Evolutionary conservation across 805 yeast species (phyloP).

Genomic region (Starmerella geochares): DNA sequence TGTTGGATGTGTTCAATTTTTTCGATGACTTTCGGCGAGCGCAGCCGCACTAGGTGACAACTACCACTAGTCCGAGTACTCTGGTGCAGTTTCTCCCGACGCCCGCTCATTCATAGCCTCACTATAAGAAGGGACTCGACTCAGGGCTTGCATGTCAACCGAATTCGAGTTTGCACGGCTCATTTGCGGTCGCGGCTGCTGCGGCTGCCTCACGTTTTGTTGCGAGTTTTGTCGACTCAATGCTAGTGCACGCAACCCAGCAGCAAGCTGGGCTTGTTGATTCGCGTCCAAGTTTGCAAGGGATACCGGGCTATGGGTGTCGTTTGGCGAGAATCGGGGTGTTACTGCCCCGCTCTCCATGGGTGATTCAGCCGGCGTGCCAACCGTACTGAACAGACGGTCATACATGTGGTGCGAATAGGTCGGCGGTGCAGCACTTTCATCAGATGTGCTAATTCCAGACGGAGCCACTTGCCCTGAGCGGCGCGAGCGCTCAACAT

Average conservation of each 20-base stretch:
- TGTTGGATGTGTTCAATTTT: too few species aligned
- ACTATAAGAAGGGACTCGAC: slow-evolving; percentile 74
- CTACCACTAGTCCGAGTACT: slow-evolving; percentile 36
- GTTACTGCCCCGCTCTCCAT: slow-evolving; percentile 33
- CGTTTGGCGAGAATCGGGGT: slow-evolving; percentile 10
- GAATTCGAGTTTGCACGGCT: slow-evolving; percentile 28
- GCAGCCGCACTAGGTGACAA: too few species aligned
- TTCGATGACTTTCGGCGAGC: too few species aligned
- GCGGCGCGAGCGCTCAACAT: slow-evolving; percentile 14
- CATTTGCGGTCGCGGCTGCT: slow-evolving; percentile 36
- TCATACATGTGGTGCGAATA: slow-evolving; percentile 77
- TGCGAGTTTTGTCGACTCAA: slow-evolving; percentile 25
- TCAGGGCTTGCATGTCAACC: slow-evolving; percentile 38
- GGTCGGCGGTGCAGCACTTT: slow-evolving; percentile 65
- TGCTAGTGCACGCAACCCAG: slow-evolving; percentile 35
- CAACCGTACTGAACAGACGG: slow-evolving; percentile 58
- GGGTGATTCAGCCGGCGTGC: slow-evolving; percentile 35
- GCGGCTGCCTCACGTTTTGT: slow-evolving; percentile 27
- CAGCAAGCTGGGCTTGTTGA: slow-evolving; percentile 34
- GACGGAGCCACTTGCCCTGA: slow-evolving; percentile 11
- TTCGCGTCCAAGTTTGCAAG: slow-evolving; percentile 26
- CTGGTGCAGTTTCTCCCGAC: slow-evolving; percentile 56
- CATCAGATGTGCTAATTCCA: slow-evolving; percentile 11
- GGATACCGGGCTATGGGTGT: slow-evolving; percentile 7
- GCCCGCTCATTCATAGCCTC: slow-evolving; percentile 52